Evolutionary conservation across 768 basidiomycete species (phyloP).

Genomic region (Termitomyces sp.): DNA sequence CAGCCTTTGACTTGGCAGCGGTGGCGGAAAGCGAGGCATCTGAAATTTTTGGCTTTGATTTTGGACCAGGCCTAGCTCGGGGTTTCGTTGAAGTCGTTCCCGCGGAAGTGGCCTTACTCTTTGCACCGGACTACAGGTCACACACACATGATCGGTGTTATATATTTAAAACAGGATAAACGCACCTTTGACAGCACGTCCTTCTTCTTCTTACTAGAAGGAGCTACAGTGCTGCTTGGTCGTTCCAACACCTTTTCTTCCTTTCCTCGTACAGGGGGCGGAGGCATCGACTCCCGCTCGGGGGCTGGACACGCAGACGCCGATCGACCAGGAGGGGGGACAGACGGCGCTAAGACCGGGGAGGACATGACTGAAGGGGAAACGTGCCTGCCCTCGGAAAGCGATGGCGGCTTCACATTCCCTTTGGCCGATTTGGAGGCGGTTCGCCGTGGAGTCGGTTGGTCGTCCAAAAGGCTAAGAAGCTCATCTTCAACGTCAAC

Average conservation of each 20-base stretch:
- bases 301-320: constrained; percentile 19
- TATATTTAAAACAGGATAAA: constrained; percentile 4
- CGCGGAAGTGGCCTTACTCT: constrained; percentile 16
- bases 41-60: constrained; percentile 22
- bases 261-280: constrained; percentile 30
- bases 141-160: background rate
- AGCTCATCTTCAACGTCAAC: constrained; percentile 61
- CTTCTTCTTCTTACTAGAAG: constrained; percentile 35
- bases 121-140: constrained; percentile 17
- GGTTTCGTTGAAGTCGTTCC: constrained; percentile 16
- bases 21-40: constrained; percentile 8
- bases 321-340: constrained; percentile 5
- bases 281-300: constrained; percentile 58
- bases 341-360: constrained; percentile 7
- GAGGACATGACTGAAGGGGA: constrained; percentile 11
- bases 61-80: constrained; percentile 25
- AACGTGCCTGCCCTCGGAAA: background rate
- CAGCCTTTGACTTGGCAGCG: constrained; percentile 15
- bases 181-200: constrained; percentile 32
- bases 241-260: constrained; percentile 23
- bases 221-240: constrained; percentile 14
- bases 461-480: constrained; percentile 62
- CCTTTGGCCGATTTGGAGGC: constrained; percentile 8
- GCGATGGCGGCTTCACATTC: constrained; percentile 1
- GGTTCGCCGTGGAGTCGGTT: constrained; percentile 17